A percentile compares a stretch with the other conserved stretches of the same genome.
Conservation (phyloP, 2,329 filamentous ascomycete species). For the Gnomoniopsis sp. region DNA sequence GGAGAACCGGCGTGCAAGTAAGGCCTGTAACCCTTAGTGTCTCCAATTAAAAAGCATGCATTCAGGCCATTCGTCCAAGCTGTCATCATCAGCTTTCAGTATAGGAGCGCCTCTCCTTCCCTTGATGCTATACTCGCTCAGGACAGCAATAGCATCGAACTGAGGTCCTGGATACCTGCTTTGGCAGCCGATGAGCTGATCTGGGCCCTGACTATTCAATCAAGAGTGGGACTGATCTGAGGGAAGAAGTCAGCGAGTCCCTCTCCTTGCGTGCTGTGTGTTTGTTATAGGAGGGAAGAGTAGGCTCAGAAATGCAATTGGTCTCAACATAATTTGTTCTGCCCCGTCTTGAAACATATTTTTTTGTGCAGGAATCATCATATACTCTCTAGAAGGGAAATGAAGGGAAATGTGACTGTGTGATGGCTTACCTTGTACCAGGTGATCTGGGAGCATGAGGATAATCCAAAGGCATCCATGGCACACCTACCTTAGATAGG, state of each 20-base stretch:
- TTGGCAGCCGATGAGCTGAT: too few species aligned
- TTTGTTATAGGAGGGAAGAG: neutral
- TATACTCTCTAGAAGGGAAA: neutral
- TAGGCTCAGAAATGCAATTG: slow-evolving; percentile 19
- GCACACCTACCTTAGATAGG: too few species aligned
- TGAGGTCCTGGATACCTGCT: too few species aligned
- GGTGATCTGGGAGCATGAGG: neutral
- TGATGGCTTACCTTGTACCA: neutral
- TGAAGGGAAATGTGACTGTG: neutral
- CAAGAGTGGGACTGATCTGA: neutral
- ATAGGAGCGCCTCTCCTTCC: too few species aligned
- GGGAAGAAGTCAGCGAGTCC: neutral
- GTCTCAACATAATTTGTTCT: neutral
- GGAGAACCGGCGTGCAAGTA: neutral
- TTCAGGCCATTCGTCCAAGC: too few species aligned
- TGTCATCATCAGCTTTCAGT: neutral
- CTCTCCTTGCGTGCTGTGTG: neutral
- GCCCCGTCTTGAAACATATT: slow-evolving; percentile 38
- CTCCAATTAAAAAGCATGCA: too few species aligned
- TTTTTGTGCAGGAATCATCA: slow-evolving; percentile 23
- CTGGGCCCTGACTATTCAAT: too few species aligned
- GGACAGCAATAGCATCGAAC: too few species aligned
- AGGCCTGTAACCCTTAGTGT: neutral
- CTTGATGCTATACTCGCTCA: too few species aligned
- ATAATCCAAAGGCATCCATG: too few species aligned